Conservation (phyloP, 116 monocot species). For the Posidonia oceanica region DNA sequence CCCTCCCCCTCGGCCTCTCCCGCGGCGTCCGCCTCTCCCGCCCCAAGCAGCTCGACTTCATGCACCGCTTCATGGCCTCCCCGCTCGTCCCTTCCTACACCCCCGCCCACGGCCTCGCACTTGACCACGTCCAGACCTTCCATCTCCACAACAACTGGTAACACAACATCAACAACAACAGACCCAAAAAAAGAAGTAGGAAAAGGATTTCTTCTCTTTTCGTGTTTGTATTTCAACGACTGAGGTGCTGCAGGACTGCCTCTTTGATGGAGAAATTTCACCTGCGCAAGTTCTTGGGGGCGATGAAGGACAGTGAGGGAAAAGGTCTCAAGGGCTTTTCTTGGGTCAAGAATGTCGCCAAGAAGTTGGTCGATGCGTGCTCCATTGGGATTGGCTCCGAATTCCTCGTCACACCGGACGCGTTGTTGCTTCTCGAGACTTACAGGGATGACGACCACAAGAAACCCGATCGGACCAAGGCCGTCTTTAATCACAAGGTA, state of each 20-base stretch:
- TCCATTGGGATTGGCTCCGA: conserved; percentile 65
- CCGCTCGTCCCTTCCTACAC: conserved; percentile 78
- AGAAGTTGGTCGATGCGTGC: conserved; percentile 30
- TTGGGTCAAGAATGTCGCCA: conserved; percentile 39
- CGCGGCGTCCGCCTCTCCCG: conserved; percentile 63
- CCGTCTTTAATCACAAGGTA: conserved; percentile 74
- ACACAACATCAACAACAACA: neutral
- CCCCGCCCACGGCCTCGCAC: conserved; percentile 28
- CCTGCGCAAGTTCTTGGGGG: conserved; percentile 40
- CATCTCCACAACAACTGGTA: conserved; percentile 66
- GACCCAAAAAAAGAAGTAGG: neutral
- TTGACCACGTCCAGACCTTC: conserved; percentile 55
- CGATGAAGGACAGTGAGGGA: conserved; percentile 18
- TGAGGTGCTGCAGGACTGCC: conserved; percentile 37
- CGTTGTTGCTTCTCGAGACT: conserved; percentile 51
- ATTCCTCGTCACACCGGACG: conserved; percentile 36
- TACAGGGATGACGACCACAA: conserved; percentile 25
- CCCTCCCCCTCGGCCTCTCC: conserved; percentile 67
- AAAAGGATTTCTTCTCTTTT: neutral
- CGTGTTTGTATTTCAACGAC: neutral
- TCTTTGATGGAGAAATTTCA: conserved; percentile 60
- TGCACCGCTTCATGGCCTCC: conserved; percentile 90
- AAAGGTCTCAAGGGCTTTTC: conserved; percentile 15
- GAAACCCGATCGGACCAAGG: conserved; percentile 52
- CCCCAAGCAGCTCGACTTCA: conserved; percentile 90